These are phyloP conservation scores for Parachaetomium inaequale DNA, from an alignment of 495 filamentous ascomycete genomes.

Conservation along the genomic window DNA sequence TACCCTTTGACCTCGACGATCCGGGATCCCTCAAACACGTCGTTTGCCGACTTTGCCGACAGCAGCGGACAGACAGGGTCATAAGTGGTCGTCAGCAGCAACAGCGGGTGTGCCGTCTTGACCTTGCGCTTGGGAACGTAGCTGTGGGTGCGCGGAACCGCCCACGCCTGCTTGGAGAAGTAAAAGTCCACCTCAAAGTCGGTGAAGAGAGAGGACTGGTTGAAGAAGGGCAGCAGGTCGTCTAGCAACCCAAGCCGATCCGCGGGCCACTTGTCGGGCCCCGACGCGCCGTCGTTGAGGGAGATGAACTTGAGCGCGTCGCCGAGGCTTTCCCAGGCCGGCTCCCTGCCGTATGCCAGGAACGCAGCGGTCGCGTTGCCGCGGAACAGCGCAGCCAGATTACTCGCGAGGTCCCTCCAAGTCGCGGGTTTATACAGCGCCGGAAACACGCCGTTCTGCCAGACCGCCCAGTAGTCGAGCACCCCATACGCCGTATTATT, in stretches of 20 bases:
- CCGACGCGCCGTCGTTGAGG: conserved; percentile 35
- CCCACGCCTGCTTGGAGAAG: conserved; percentile 41
- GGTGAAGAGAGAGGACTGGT: conserved; percentile 28
- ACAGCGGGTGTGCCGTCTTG: conserved; percentile 39
- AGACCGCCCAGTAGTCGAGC: conserved; percentile 36
- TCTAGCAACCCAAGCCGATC: conserved; percentile 26
- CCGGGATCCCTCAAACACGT: conserved; percentile 38
- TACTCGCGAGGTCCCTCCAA: conserved; percentile 37
- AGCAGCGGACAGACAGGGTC: conserved; percentile 46
- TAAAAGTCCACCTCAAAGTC: conserved; percentile 24
- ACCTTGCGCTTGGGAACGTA: conserved; percentile 35
- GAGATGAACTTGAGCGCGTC: conserved; percentile 27
- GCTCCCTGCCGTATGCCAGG: conserved; percentile 29
- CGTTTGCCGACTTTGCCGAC: conserved; percentile 37
- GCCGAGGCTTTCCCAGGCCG: conserved; percentile 11
- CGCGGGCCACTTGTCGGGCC: conserved; percentile 27
- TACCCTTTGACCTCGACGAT: conserved; percentile 45
- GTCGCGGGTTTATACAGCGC: conserved; percentile 37
- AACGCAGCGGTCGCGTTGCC: conserved; percentile 45
- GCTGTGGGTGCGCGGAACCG: conserved; percentile 36
- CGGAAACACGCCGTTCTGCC: conserved; percentile 36
- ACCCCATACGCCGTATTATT: conserved; percentile 39
- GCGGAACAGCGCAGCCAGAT: conserved; percentile 34
- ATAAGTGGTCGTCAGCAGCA: conserved; percentile 43
- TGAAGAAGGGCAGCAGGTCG: conserved; percentile 29